Conservation (phyloP, 2,329 filamentous ascomycete species). For the Apiospora rasikravindrae region DNA sequence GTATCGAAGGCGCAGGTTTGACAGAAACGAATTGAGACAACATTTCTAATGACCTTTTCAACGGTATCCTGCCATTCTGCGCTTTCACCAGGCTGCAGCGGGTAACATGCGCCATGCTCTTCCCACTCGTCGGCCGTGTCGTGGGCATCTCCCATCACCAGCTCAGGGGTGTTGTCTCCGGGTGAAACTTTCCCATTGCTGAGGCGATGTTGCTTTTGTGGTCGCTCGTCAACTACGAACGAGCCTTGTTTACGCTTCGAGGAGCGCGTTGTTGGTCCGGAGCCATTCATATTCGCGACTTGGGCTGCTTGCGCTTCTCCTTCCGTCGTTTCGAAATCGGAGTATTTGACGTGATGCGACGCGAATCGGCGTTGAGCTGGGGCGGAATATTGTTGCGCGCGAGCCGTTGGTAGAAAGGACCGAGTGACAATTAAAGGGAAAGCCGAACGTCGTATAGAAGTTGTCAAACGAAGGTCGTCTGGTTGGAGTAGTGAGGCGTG, state of each 20-base stretch:
- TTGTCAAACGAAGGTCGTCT: slow-evolving; percentile 10
- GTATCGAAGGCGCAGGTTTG: slow-evolving; percentile 98
- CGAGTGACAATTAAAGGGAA: not conserved
- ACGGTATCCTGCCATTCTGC: slow-evolving; percentile 96
- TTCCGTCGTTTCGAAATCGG: not conserved
- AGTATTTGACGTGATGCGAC: not conserved
- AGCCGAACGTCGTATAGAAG: not conserved
- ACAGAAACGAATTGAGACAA: slow-evolving; percentile 98
- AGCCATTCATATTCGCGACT: slow-evolving; percentile 12
- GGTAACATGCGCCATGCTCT: slow-evolving; percentile 47
- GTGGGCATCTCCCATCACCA: slow-evolving; percentile 32
- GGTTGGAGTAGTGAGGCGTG: not conserved
- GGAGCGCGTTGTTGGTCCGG: slow-evolving; percentile 15
- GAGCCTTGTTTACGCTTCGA: slow-evolving; percentile 31
- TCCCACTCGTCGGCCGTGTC: slow-evolving; percentile 49
- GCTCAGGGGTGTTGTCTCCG: slow-evolving; percentile 56
- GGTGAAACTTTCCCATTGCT: slow-evolving; percentile 55
- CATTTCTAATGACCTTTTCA: slow-evolving; percentile 89
- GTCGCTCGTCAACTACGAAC: slow-evolving; percentile 47
- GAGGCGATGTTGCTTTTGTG: slow-evolving; percentile 49
- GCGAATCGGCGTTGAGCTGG: not conserved
- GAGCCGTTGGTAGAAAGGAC: not conserved
- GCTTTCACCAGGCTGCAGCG: slow-evolving; percentile 57
- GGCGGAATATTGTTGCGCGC: not conserved
- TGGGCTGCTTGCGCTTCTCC: slow-evolving; percentile 3